A percentile compares a stretch with the other conserved stretches of the same genome.
Evolutionary conservation across 2,329 filamentous ascomycete species (phyloP).

Genomic region (Ceratocystis albifundus): DNA sequence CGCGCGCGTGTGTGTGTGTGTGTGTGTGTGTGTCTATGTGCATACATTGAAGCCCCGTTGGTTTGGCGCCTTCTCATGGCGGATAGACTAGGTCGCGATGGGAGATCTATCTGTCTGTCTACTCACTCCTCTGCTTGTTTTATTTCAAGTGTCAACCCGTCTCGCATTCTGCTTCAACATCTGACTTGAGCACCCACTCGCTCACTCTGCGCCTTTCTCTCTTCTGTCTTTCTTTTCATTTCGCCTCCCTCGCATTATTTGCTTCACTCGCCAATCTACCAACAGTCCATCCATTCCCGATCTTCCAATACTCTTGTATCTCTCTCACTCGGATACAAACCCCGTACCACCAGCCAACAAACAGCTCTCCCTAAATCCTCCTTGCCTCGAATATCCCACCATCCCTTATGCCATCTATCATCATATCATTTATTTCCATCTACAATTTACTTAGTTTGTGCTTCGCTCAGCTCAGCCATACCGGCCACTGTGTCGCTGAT

Average conservation of each 20-base stretch:
- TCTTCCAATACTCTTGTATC: neutral
- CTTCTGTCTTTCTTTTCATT: neutral
- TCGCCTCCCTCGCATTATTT: neutral
- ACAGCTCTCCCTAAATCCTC: too few relatives aligned
- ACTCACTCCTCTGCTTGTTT: too few relatives aligned
- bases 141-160: too few relatives aligned
- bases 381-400: too few relatives aligned
- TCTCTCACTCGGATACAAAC: neutral
- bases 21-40: too few relatives aligned
- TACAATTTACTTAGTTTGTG: neutral
- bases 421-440: neutral
- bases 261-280: neutral
- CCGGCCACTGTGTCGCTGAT: neutral
- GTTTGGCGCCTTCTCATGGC: too few relatives aligned
- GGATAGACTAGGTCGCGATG: too few relatives aligned
- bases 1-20: neutral
- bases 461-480: neutral
- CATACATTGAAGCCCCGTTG: neutral
- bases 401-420: conserved; percentile 5
- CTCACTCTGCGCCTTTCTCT: too few relatives aligned
- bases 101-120: too few relatives aligned
- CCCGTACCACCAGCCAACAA: too few relatives aligned
- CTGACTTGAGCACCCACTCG: too few relatives aligned
- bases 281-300: neutral
- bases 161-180: too few relatives aligned